phyloP scores from a whole-genome alignment of 495 filamentous ascomycete genomes.

The Daldinia bambusicola region DNA sequence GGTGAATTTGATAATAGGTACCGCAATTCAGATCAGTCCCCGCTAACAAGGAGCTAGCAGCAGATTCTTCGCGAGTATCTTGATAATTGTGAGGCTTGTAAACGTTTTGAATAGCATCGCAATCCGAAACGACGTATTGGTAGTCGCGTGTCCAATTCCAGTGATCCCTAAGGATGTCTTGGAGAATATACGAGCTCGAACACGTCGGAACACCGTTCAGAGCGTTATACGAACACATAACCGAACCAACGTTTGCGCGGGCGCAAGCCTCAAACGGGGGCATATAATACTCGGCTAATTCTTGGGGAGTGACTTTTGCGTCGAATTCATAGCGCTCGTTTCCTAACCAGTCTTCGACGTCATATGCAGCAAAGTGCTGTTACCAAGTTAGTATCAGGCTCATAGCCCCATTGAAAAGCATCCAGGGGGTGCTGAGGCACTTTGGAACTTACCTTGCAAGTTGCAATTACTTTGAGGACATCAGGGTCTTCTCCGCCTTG shows the following conservation, averaged over 20 bases:
- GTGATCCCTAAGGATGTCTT: slow-evolving; percentile 65
- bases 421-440: neutral
- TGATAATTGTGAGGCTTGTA: slow-evolving; percentile 64
- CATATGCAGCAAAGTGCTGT: slow-evolving; percentile 68
- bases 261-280: slow-evolving; percentile 61
- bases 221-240: slow-evolving; percentile 71
- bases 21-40: slow-evolving; percentile 72
- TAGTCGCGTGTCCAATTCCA: slow-evolving; percentile 64
- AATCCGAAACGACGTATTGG: slow-evolving; percentile 67
- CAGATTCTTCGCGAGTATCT: slow-evolving; percentile 55
- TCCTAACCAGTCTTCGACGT: slow-evolving; percentile 65
- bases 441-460: slow-evolving; percentile 53
- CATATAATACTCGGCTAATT: slow-evolving; percentile 65
- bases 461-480: slow-evolving; percentile 62
- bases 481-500: slow-evolving; percentile 60
- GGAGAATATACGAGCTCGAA: slow-evolving; percentile 63
- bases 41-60: slow-evolving; percentile 63
- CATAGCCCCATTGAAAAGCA: neutral
- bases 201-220: slow-evolving; percentile 68
- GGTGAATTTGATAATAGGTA: slow-evolving; percentile 61
- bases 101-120: slow-evolving; percentile 67
- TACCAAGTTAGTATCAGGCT: neutral
- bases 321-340: slow-evolving; percentile 65
- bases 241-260: slow-evolving; percentile 61
- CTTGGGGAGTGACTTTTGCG: slow-evolving; percentile 62